Evolutionary conservation across 2,329 filamentous ascomycete genomes (phyloP).

Genomic region (Xylaria sp.): DNA sequence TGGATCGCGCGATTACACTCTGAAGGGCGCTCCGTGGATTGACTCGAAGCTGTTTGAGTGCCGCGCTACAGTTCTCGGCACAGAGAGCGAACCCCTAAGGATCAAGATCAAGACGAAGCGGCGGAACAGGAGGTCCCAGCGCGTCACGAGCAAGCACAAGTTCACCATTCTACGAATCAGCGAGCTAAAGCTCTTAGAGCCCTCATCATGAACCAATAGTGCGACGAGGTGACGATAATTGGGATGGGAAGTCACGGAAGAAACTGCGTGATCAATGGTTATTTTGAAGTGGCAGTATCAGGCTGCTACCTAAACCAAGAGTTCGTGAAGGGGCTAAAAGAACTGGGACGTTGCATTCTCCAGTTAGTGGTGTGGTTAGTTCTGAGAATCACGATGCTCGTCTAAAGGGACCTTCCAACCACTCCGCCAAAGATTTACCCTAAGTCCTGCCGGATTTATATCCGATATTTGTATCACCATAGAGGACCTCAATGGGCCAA

Average conservation of each 20-base stretch:
- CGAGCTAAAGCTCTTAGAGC: constrained; percentile 73
- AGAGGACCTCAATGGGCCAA: constrained; percentile 4
- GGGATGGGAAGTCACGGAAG: background rate
- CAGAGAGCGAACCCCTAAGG: constrained; percentile 82
- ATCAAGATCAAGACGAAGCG: constrained; percentile 84
- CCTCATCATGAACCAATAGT: constrained; percentile 23
- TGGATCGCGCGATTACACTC: constrained; percentile 89
- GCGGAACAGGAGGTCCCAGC: constrained; percentile 77
- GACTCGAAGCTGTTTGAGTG: constrained; percentile 88
- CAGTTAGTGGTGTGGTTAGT: background rate
- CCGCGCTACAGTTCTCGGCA: constrained; percentile 83
- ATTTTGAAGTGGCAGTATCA: background rate
- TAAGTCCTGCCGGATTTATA: constrained; percentile 8
- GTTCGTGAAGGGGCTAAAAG: background rate
- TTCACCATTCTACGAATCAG: constrained; percentile 88
- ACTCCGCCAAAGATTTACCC: background rate
- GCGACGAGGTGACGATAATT: background rate
- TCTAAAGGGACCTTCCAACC: background rate
- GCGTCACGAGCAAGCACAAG: constrained; percentile 87
- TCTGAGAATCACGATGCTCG: background rate
- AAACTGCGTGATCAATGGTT: background rate
- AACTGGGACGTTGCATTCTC: background rate
- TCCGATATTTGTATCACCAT: constrained; percentile 32
- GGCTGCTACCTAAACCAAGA: background rate
- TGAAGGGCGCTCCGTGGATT: constrained; percentile 83